phyloP scores from a whole-genome alignment of 306 rosid genomes.

The Geum urbanum region DNA sequence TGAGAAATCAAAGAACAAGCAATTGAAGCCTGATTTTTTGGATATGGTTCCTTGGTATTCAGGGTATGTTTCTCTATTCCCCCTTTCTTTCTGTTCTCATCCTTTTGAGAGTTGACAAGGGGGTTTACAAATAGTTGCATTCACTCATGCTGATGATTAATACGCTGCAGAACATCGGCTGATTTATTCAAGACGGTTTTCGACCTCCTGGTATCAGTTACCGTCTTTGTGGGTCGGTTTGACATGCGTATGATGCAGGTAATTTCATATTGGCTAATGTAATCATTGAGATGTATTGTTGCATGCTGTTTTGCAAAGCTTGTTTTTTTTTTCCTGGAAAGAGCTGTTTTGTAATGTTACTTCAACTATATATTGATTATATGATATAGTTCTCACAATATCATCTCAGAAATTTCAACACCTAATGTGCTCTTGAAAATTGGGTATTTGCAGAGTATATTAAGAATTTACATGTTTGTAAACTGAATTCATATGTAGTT shows the following conservation, averaged over 20 bases:
- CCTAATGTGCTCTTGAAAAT: too few relatives aligned
- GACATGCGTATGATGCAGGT: conserved; percentile 99
- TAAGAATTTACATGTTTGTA: neutral
- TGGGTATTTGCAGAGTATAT: neutral
- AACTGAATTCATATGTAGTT: neutral
- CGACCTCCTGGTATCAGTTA: conserved; percentile 91
- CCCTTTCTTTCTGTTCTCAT: conserved; percentile 2
- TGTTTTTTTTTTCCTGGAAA: too few relatives aligned
- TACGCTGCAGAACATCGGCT: conserved; percentile 86
- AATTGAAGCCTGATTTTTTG: conserved; percentile 85
- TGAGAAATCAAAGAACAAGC: conserved; percentile 78
- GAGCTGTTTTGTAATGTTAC: too few relatives aligned
- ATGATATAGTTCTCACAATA: neutral
- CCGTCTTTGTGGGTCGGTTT: conserved; percentile 97
- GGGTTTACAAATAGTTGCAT: conserved; percentile 23
- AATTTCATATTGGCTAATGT: neutral
- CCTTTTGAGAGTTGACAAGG: neutral
- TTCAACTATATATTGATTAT: neutral
- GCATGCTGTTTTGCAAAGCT: neutral
- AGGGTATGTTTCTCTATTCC: conserved; percentile 46
- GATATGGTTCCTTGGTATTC: conserved; percentile 99
- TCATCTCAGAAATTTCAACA: neutral
- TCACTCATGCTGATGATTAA: conserved; percentile 21
- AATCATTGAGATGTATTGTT: neutral
- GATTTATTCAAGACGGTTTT: conserved; percentile 98